These are phyloP conservation scores for Hymenoscyphus salicellus DNA, from an alignment of 2,329 filamentous ascomycete species.

Conservation along the genomic window DNA sequence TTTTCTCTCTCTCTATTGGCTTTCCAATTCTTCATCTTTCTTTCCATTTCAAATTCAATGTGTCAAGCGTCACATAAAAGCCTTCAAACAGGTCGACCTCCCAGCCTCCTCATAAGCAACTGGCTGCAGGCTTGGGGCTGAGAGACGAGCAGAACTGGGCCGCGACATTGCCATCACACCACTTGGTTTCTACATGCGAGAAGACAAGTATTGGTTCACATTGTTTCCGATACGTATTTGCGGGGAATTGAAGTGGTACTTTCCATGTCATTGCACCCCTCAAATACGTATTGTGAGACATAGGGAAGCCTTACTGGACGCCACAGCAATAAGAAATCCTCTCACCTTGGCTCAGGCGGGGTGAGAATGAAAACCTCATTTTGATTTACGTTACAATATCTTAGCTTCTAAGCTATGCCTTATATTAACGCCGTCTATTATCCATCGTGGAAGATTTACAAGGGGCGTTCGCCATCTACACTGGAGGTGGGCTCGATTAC, in stretches of 20 bases:
- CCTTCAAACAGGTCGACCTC: neutral
- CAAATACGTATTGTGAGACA: neutral
- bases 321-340: neutral
- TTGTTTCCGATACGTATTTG: neutral
- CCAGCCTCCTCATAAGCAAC: neutral
- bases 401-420: neutral
- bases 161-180: neutral
- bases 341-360: neutral
- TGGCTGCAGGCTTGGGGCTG: neutral
- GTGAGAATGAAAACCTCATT: neutral
- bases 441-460: constrained; percentile 8
- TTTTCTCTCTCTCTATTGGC: too few species aligned
- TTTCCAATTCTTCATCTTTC: too few species aligned
- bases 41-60: too few species aligned
- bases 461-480: neutral
- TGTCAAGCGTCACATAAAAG: neutral
- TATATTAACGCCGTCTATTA: constrained; percentile 3
- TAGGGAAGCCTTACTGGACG: neutral
- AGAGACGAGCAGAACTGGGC: too few species aligned
- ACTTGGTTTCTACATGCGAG: neutral
- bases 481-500: neutral
- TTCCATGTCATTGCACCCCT: neutral
- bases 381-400: neutral
- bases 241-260: neutral
- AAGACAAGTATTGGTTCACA: neutral